phyloP scores from a whole-genome alignment of 495 filamentous ascomycete species.

The Articulospora tetracladia region DNA sequence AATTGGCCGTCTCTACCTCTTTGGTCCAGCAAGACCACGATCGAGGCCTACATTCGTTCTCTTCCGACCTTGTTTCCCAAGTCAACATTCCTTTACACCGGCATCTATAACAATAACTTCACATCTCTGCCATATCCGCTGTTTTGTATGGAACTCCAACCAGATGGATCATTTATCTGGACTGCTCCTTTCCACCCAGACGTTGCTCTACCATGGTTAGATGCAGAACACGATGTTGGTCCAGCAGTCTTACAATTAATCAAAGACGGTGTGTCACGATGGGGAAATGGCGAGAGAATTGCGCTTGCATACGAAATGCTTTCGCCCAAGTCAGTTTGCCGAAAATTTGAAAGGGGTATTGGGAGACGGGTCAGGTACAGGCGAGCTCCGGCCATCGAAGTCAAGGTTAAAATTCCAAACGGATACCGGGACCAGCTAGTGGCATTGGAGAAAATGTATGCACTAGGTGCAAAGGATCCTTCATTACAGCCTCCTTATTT shows the following conservation, averaged over 20 bases:
- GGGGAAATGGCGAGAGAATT: constrained; percentile 63
- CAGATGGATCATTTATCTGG: constrained; percentile 87
- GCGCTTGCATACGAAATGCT: constrained; percentile 90
- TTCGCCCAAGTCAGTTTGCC: constrained; percentile 77
- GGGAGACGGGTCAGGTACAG: constrained; percentile 73
- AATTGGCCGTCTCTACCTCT: constrained; percentile 78
- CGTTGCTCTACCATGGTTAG: constrained; percentile 88
- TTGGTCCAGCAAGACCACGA: constrained; percentile 87
- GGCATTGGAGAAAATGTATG: constrained; percentile 61
- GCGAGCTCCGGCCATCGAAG: constrained; percentile 64
- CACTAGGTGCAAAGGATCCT: constrained; percentile 51
- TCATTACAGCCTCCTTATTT: constrained; percentile 52
- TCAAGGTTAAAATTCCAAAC: constrained; percentile 79
- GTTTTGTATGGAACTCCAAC: constrained; percentile 84
- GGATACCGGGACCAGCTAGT: constrained; percentile 90
- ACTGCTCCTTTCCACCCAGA: constrained; percentile 90
- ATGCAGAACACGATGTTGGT: constrained; percentile 94
- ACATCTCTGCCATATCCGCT: constrained; percentile 88
- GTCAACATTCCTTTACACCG: constrained; percentile 84
- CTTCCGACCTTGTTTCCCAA: constrained; percentile 52
- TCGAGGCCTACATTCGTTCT: constrained; percentile 86
- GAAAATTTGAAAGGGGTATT: constrained; percentile 73
- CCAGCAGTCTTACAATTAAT: constrained; percentile 93
- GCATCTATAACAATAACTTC: constrained; percentile 99
- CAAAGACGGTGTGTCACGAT: constrained; percentile 85